Evolutionary conservation across 371 early-diverging fungal species (phyloP).

Genomic region (Zychaea mexicana): DNA sequence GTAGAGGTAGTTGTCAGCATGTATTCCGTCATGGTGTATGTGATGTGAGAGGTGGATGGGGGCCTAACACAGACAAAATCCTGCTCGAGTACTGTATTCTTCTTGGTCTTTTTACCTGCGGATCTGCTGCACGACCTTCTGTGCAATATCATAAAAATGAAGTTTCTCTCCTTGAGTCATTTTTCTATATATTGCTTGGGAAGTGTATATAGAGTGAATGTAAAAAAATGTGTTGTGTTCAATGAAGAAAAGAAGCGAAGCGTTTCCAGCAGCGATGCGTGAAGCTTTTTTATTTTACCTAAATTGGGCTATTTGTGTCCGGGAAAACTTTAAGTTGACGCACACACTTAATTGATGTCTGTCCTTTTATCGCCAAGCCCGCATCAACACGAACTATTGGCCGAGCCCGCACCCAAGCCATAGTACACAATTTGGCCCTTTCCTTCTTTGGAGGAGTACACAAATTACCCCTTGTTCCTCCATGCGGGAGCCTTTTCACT

Average conservation of each 20-base stretch:
- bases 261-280: neutral
- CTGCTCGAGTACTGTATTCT: too few species aligned
- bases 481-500: too few species aligned
- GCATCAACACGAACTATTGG: neutral
- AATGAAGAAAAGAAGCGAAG: neutral
- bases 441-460: too few species aligned
- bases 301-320: constrained; percentile 9
- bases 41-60: too few species aligned
- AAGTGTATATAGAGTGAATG: neutral
- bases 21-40: too few species aligned
- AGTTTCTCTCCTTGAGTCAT: constrained; percentile 3
- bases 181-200: neutral
- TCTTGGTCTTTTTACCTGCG: constrained; percentile 17
- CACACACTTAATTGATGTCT: neutral
- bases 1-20: too few species aligned
- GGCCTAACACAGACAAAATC: too few species aligned
- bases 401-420: too few species aligned
- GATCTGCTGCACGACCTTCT: constrained; percentile 29
- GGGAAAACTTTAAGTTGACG: neutral
- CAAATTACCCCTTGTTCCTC: too few species aligned
- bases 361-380: neutral
- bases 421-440: too few species aligned
- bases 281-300: constrained; percentile 1
- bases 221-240: neutral
- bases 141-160: constrained; percentile 26